Conservation (phyloP, 2,329 filamentous ascomycete species). For the Colletotrichum ledebouriae region DNA sequence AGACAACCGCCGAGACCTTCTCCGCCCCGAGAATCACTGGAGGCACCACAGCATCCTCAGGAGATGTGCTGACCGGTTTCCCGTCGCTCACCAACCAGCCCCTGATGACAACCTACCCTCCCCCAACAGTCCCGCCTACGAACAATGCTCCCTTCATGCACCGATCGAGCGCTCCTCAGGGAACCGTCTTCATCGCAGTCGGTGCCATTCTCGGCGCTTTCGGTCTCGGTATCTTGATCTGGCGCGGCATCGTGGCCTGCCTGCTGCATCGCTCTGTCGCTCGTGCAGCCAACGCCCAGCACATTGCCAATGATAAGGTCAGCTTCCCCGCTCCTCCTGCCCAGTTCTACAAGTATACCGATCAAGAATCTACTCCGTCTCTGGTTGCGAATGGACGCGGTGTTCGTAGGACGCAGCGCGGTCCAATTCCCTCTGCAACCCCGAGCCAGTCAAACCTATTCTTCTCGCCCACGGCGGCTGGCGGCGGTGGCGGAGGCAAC, state of each 20-base stretch:
- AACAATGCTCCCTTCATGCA: slow-evolving; percentile 92
- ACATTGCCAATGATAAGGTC: slow-evolving; percentile 77
- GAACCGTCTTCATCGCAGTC: slow-evolving; percentile 96
- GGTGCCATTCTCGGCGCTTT: slow-evolving; percentile 89
- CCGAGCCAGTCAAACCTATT: slow-evolving; percentile 82
- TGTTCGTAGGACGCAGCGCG: slow-evolving; percentile 65
- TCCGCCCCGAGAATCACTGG: slow-evolving; percentile 44
- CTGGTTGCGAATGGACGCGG: slow-evolving; percentile 63
- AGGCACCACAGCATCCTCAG: slow-evolving; percentile 41
- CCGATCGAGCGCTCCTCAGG: slow-evolving; percentile 85
- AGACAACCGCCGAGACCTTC: slow-evolving; percentile 39
- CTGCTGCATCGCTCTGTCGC: slow-evolving; percentile 92
- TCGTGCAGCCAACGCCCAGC: slow-evolving; percentile 82
- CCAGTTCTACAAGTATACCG: slow-evolving; percentile 75
- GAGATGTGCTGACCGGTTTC: slow-evolving; percentile 50
- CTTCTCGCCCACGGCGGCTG: slow-evolving; percentile 91
- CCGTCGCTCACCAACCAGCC: slow-evolving; percentile 58
- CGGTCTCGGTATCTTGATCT: slow-evolving; percentile 83
- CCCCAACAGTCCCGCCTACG: slow-evolving; percentile 84
- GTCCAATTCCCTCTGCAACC: slow-evolving; percentile 66
- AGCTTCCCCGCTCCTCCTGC: slow-evolving; percentile 70
- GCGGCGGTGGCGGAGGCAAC: slow-evolving; percentile 69
- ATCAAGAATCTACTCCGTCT: slow-evolving; percentile 69
- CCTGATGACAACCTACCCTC: slow-evolving; percentile 71
- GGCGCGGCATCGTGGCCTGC: slow-evolving; percentile 90